Percentiles rank a stretch among this genome's conserved stretches.
Evolutionary conservation across 768 basidiomycete species (phyloP).

Genomic region (Hysterangium stoloniferum): DNA sequence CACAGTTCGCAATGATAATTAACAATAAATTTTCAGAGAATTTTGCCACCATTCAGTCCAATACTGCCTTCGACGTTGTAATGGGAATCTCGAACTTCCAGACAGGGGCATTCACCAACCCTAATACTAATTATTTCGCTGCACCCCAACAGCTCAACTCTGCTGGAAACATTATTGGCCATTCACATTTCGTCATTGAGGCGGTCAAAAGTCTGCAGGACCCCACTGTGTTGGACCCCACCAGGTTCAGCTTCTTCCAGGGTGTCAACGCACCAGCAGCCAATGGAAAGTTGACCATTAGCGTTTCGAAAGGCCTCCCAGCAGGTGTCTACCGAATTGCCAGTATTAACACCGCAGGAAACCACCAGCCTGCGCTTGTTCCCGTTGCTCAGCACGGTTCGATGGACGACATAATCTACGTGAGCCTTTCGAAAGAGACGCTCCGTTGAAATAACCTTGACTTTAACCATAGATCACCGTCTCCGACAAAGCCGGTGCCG

Average conservation of each 20-base stretch:
- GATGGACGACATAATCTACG: slow-evolving; percentile 54
- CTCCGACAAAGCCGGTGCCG: too few relatives aligned
- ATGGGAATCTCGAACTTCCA: slow-evolving; percentile 40
- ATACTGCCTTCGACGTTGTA: slow-evolving; percentile 41
- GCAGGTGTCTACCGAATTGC: slow-evolving; percentile 52
- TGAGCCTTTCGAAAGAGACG: too few relatives aligned
- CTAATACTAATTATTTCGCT: slow-evolving; percentile 43
- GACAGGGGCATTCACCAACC: slow-evolving; percentile 52
- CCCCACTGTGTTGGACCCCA: slow-evolving; percentile 42
- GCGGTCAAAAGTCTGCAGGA: slow-evolving; percentile 33
- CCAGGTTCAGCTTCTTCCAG: slow-evolving; percentile 50
- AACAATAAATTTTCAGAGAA: slow-evolving; percentile 42
- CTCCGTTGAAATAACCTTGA: too few relatives aligned
- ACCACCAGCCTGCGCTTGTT: slow-evolving; percentile 52
- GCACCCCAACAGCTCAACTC: slow-evolving; percentile 49
- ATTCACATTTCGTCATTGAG: slow-evolving; percentile 55
- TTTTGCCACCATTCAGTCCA: slow-evolving; percentile 38
- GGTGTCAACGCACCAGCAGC: slow-evolving; percentile 37
- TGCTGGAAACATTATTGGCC: slow-evolving; percentile 45
- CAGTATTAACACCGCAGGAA: slow-evolving; percentile 47
- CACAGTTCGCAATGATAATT: neutral
- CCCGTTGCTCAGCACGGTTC: slow-evolving; percentile 57
- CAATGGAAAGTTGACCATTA: slow-evolving; percentile 40
- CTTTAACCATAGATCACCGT: too few relatives aligned
- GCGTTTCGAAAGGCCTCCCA: slow-evolving; percentile 47